A percentile compares a stretch with the other conserved stretches of the same genome.
These are phyloP conservation scores for Solanum paucissectum DNA, from an alignment of 257 asterid genomes.

Conservation along the genomic window DNA sequence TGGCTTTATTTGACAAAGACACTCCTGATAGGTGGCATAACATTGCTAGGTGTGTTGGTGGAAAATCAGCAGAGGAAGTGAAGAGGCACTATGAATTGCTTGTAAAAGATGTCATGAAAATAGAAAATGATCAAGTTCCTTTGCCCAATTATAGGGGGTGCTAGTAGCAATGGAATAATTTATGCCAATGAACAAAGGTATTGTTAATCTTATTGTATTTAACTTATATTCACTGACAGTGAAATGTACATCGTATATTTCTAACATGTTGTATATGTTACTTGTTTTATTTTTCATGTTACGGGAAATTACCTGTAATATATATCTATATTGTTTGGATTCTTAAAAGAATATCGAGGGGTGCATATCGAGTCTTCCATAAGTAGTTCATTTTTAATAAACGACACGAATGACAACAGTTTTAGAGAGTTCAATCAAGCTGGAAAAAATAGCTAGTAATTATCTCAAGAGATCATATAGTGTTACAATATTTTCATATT, in stretches of 20 bases:
- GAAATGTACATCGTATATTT: background rate
- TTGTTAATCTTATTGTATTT: background rate
- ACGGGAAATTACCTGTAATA: background rate
- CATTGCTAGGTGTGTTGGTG: conserved; percentile 32
- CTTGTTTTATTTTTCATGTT: background rate
- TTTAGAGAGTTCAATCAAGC: background rate
- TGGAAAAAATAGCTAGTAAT: background rate
- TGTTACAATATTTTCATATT: background rate
- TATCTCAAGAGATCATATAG: background rate
- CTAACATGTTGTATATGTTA: background rate
- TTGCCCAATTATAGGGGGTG: conserved; percentile 21
- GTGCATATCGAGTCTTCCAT: background rate
- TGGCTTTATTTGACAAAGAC: conserved; percentile 30
- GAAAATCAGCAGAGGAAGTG: conserved; percentile 33
- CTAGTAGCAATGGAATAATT: conserved; percentile 5
- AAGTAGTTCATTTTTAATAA: background rate
- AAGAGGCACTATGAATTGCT: conserved; percentile 30
- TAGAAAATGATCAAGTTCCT: conserved; percentile 23
- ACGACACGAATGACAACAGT: background rate
- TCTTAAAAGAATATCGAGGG: background rate
- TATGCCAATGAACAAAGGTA: conserved; percentile 26
- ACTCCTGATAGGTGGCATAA: conserved; percentile 36
- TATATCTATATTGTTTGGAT: background rate
- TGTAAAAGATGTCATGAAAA: conserved; percentile 25
- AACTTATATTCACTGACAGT: background rate